Conservation (phyloP, 139 green algal species). For the Gonium pectorale region DNA sequence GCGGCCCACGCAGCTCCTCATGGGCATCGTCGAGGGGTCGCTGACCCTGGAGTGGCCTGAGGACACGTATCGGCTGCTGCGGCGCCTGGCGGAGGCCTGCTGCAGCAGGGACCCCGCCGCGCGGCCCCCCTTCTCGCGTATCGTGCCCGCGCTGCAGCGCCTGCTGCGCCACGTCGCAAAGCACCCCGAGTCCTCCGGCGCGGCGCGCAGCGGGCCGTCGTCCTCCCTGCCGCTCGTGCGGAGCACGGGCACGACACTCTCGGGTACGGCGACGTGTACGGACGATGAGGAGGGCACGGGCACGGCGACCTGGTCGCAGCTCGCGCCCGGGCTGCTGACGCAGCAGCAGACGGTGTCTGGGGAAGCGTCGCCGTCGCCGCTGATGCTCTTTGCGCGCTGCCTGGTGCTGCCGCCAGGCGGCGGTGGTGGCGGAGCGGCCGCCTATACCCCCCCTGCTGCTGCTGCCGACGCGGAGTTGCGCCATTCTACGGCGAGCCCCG, state of each 20-base stretch:
- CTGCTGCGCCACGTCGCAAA: background rate
- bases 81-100: constrained; percentile 19
- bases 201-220: too few relatives aligned
- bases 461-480: too few relatives aligned
- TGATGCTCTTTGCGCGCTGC: background rate
- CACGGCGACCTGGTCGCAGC: too few relatives aligned
- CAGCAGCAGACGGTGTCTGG: background rate
- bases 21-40: constrained; percentile 32
- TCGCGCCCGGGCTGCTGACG: too few relatives aligned
- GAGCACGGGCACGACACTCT: too few relatives aligned
- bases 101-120: background rate
- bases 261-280: too few relatives aligned
- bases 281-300: too few relatives aligned
- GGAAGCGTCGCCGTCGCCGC: background rate
- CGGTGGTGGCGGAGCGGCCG: background rate
- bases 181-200: constrained; percentile 31
- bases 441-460: too few relatives aligned
- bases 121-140: constrained; percentile 29
- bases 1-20: constrained; percentile 10
- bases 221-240: too few relatives aligned
- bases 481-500: too few relatives aligned
- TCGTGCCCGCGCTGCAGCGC: constrained; percentile 20
- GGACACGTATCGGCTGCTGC: constrained; percentile 29
- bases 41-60: background rate
- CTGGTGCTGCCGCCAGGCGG: background rate